Evolutionary conservation across 148 eudicot genomes (phyloP), one percentile per base, ranked within the genome.

Genomic region (Rhododendron griersonianum): DNA sequence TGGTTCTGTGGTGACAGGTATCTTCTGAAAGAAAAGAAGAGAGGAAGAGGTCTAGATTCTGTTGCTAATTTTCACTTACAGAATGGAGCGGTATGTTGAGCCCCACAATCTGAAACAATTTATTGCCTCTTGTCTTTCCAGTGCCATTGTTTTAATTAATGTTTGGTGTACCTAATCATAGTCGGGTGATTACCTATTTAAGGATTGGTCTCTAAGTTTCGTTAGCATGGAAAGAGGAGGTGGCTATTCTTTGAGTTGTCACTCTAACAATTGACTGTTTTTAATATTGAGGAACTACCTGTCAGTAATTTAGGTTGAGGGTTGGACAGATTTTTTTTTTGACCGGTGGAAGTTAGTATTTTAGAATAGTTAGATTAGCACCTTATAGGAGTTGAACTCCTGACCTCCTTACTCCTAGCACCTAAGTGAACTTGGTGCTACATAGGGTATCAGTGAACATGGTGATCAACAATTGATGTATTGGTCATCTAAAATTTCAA

Each of bases 31-130:
- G 99, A 95, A 87, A 97, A 93, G 87, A 95, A 93, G 92, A 91
- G 99, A 88, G 99, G 99, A 87, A 97, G 93, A 87, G 96, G 98
- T 89, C 89, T 97, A 28, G 99, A 97, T 87, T 91, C 95, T 89
- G 99, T 97, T 88, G 95, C 98, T 47, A 97, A 97, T 95, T 97
- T 97, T 87, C 99, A 97, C 95, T 92, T 95, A 87, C 99, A 94
- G 89, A 97, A 97, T 88, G 99, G 99, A 86, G 98, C 99, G 87
- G 98, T 97, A 89, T 86, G 98, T 96, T 28, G 45, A 47, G 63
- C 57, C 74, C 39, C 81, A 73, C 76, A 84, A 19, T 83, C 41
- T 75, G 59, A 65, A 55, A 21, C 23, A 74, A 2, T 69, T 78
- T 59, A 15, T 50, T 83, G 23, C 28, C 69, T 47, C 47, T 53